Percentiles rank a stretch among this genome's conserved stretches.
Evolutionary conservation across 2,329 filamentous ascomycete species (phyloP).

Genomic region (Diplocarpon mali): DNA sequence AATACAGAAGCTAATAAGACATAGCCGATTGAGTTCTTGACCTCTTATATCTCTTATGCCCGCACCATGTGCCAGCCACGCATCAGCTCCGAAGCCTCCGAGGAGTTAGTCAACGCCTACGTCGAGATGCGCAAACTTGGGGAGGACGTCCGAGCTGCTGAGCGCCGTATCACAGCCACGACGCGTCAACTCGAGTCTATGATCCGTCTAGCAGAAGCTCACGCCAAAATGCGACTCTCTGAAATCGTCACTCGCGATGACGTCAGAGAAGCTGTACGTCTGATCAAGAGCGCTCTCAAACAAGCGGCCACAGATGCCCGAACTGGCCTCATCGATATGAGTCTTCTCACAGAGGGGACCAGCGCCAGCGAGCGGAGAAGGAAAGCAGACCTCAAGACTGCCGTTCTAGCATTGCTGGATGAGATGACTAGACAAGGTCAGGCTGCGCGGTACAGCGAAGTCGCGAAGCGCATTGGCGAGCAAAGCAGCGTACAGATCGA

Average conservation of each 20-base stretch:
- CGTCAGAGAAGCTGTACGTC: conserved; percentile 78
- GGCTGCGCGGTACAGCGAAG: conserved; percentile 66
- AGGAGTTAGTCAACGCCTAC: conserved; percentile 76
- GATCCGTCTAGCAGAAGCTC: conserved; percentile 93
- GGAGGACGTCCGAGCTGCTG: conserved; percentile 72
- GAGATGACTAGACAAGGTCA: conserved; percentile 62
- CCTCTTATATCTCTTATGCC: conserved; percentile 93
- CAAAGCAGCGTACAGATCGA: conserved; percentile 62
- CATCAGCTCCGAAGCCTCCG: conserved; percentile 69
- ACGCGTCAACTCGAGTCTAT: conserved; percentile 95
- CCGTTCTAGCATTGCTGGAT: conserved; percentile 64
- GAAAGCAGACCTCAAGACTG: conserved; percentile 74
- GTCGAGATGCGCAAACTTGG: conserved; percentile 93
- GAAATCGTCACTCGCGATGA: conserved; percentile 66
- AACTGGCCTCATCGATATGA: conserved; percentile 93
- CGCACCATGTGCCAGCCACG: conserved; percentile 74
- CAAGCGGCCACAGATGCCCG: conserved; percentile 91
- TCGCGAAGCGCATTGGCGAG: conserved; percentile 62
- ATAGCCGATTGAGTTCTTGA: conserved; percentile 87
- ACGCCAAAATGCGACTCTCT: conserved; percentile 92
- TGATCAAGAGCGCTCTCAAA: conserved; percentile 91
- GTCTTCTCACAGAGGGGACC: conserved; percentile 86
- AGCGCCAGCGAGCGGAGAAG: conserved; percentile 76
- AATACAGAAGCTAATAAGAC: conserved; percentile 21
- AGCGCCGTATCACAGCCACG: conserved; percentile 95